Evolutionary conservation across 2,329 filamentous ascomycete genomes (phyloP), one percentile per base, ranked within the genome.

Genomic region (Trichoderma asperellum): DNA sequence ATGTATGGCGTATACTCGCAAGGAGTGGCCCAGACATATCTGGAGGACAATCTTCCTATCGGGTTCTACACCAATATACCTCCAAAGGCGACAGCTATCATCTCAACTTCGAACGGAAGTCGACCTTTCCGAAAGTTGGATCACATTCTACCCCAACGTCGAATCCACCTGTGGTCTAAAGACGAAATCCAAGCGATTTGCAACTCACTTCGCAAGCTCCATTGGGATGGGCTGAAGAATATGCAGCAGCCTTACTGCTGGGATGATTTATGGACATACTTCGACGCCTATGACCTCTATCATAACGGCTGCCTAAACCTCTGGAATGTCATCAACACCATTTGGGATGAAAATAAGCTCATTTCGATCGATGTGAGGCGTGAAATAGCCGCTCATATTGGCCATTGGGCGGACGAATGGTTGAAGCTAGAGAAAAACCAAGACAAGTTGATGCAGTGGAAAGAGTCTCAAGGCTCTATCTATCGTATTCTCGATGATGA

Each of bases 201-300:
- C 68, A 83, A 82, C 70, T 79, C 79, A 4, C 72, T 82, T 32
- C 81, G 81, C 52, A 74, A 77, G 59, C 69, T 75, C 49, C 75
- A 79, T 59, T 82, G 79, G 79, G 62, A 76, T 0, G 64, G 74
- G 12, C 78, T 84, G 76, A 78, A 75, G 69, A 40, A 43, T 0
- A 79, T 83, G 75, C 70, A 65, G 24, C 56, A 74, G 24, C 78
- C 76, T 2, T 18, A 74, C 34, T 75, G 68, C 70, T 83, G 79
- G 75, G 78, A 79, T 43, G 81, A 83, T 32, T 74, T 87, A 27
- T 85, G 82, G 76, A 72, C 75, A 2, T 86, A 83, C 71, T 87
- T 84, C 59, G 85, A 87, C 71, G 78, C 80, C 0, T 69, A 75
- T 11, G 85, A 87, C 61, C 76, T 87, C 34, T 87, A 84, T 74